Conservation (phyloP, 805 yeast species). For the Candida qinlingensis region DNA sequence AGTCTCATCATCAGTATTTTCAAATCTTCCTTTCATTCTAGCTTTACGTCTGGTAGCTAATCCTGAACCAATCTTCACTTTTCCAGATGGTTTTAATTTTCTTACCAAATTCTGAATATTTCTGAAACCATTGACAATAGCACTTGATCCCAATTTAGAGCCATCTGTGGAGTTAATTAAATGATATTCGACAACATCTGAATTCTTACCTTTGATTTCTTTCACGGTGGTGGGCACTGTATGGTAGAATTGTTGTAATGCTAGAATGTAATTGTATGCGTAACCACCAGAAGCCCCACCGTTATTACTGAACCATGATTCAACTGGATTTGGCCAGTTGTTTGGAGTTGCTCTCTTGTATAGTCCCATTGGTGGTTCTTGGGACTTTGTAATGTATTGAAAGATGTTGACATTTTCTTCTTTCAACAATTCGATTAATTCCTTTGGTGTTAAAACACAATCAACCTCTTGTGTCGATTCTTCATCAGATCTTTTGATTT, state of each 20-base stretch:
- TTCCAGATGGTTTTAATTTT: constrained; percentile 40
- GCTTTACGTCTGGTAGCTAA: constrained; percentile 23
- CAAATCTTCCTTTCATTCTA: constrained; percentile 4
- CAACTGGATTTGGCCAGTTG: constrained; percentile 53
- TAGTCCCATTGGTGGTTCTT: constrained; percentile 17
- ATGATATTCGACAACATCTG: constrained; percentile 63
- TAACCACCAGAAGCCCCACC: constrained; percentile 93
- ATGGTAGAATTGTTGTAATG: constrained; percentile 27
- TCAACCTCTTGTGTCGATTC: constrained; percentile 59
- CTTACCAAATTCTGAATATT: constrained; percentile 93
- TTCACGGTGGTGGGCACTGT: constrained; percentile 26
- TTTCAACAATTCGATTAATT: constrained; percentile 65
- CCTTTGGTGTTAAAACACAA: constrained; percentile 90
- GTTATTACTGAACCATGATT: constrained; percentile 65
- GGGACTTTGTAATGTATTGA: constrained; percentile 18
- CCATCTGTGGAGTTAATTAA: constrained; percentile 35
- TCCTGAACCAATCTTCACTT: constrained; percentile 23
- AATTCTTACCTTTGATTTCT: constrained; percentile 60
- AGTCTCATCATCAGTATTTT: constrained; percentile 11
- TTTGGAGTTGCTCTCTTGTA: constrained; percentile 43
- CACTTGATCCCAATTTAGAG: constrained; percentile 46
- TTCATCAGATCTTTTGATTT: constrained; percentile 23
- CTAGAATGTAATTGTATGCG: constrained; percentile 59
- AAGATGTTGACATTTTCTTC: constrained; percentile 41
- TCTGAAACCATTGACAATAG: constrained; percentile 83